phyloP scores from a whole-genome alignment of 495 filamentous ascomycete genomes.

The Cercophora sp. region DNA sequence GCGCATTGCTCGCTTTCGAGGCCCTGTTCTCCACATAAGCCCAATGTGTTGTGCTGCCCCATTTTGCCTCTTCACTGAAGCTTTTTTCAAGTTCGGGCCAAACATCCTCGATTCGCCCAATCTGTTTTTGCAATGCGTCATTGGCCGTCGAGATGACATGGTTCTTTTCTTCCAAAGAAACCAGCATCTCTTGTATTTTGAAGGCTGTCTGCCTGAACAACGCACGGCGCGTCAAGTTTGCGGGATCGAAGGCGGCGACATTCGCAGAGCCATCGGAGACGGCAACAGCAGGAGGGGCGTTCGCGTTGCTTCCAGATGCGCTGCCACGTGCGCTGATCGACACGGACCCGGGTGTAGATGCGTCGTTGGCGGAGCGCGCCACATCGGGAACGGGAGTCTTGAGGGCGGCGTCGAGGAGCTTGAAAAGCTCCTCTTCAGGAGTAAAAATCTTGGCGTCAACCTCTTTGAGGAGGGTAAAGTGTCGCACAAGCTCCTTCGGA shows the following conservation, averaged over 20 bases:
- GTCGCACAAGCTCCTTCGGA: conserved; percentile 87
- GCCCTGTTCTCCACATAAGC: conserved; percentile 84
- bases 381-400: conserved; percentile 51
- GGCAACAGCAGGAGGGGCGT: conserved; percentile 24
- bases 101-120: conserved; percentile 75
- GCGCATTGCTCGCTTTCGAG: conserved; percentile 53
- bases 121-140: conserved; percentile 80
- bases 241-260: conserved; percentile 41
- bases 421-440: conserved; percentile 65
- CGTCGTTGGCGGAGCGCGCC: conserved; percentile 36
- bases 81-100: conserved; percentile 80
- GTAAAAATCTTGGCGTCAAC: conserved; percentile 91
- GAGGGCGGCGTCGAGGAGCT: conserved; percentile 64
- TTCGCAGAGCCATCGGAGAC: conserved; percentile 37
- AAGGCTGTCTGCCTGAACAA: conserved; percentile 57
- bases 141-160: conserved; percentile 88
- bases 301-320: conserved; percentile 32
- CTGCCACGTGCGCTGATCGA: conserved; percentile 43
- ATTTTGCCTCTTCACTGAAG: conserved; percentile 89
- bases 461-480: conserved; percentile 92
- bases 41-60: conserved; percentile 91
- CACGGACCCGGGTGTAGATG: conserved; percentile 38
- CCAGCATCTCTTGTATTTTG: conserved; percentile 70
- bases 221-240: conserved; percentile 56
- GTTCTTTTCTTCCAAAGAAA: conserved; percentile 92